phyloP scores from a whole-genome alignment of 2,329 filamentous ascomycete genomes.

The Ceratocystis papillata region DNA sequence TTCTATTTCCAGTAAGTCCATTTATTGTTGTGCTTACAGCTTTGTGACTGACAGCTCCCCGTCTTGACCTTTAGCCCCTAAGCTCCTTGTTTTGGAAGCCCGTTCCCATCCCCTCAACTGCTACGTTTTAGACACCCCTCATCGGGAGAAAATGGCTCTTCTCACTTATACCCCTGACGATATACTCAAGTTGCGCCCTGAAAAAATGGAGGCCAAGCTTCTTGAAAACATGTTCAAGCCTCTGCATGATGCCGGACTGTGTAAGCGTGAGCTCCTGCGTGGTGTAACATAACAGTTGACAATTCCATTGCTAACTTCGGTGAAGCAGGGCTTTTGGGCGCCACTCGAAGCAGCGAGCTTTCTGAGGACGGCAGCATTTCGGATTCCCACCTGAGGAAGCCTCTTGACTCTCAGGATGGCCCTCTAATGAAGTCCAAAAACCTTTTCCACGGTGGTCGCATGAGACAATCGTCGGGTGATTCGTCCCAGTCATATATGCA shows the following conservation, averaged over 20 bases:
- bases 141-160: constrained; percentile 12
- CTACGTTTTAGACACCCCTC: neutral
- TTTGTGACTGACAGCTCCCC: neutral
- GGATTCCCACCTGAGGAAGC: constrained; percentile 3
- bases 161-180: constrained; percentile 23
- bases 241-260: constrained; percentile 22
- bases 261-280: constrained; percentile 18
- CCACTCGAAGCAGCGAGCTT: constrained; percentile 5
- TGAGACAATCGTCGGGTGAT: constrained; percentile 20
- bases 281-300: neutral
- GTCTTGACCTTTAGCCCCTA: neutral
- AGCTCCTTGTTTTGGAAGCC: neutral
- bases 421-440: constrained; percentile 18
- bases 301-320: constrained; percentile 8
- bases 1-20: neutral
- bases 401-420: constrained; percentile 10
- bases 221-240: constrained; percentile 23
- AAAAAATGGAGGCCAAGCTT: constrained; percentile 16
- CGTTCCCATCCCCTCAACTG: neutral
- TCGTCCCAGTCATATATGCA: constrained; percentile 6
- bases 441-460: constrained; percentile 19
- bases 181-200: constrained; percentile 22
- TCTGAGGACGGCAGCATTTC: neutral
- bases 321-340: constrained; percentile 17
- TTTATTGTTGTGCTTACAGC: neutral